These are phyloP conservation scores for Xylaria sp. DNA, from an alignment of 2,329 filamentous ascomycete species.

Conservation along the genomic window DNA sequence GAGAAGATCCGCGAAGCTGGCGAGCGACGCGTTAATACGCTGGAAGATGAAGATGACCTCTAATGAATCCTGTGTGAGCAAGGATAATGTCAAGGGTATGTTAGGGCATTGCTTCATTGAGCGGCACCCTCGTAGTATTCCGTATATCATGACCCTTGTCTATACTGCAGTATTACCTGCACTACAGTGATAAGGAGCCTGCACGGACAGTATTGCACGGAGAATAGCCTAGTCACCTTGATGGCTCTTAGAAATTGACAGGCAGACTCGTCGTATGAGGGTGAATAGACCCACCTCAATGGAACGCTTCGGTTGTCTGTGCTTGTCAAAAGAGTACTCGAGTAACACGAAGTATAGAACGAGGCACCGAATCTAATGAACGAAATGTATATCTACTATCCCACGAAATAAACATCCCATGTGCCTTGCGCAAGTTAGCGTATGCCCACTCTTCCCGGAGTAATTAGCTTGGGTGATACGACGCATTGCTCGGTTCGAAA, in stretches of 20 bases:
- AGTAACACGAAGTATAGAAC: too few species aligned
- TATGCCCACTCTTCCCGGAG: background rate
- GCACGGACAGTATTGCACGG: background rate
- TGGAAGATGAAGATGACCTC: slow-evolving; percentile 46
- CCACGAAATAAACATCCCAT: background rate
- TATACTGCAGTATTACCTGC: background rate
- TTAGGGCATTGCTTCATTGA: background rate
- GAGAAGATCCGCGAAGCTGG: slow-evolving; percentile 90
- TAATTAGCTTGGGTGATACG: background rate
- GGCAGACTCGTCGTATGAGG: background rate
- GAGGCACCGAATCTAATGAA: too few species aligned
- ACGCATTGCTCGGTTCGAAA: background rate
- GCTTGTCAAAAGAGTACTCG: too few species aligned
- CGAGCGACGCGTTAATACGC: slow-evolving; percentile 63
- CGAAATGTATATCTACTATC: too few species aligned
- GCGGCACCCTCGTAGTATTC: background rate
- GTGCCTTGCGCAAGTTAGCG: background rate
- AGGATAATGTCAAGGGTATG: background rate
- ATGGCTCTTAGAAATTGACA: background rate
- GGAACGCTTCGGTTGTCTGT: too few species aligned
- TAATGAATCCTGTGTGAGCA: slow-evolving; percentile 18
- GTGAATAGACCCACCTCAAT: background rate
- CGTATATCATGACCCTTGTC: background rate
- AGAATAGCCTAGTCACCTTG: background rate
- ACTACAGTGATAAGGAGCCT: background rate